Evolutionary conservation across 345 rosid species (phyloP), one percentile per base, ranked within the genome.

Genomic region (Trapa bicornis): DNA sequence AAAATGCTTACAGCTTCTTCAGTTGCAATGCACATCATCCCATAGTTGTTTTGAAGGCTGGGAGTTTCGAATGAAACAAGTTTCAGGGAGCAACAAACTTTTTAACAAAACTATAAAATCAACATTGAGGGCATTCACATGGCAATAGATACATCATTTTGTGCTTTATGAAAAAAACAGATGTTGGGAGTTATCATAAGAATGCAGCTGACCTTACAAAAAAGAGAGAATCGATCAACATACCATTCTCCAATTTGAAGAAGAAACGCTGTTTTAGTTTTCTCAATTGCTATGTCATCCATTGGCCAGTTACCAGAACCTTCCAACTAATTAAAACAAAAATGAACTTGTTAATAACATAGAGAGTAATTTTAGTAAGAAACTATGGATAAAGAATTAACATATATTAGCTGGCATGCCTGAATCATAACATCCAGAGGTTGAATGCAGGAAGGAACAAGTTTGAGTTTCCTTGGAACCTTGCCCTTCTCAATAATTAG

Each of bases 261-360:
- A 74, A 93, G 97, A 81, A 93, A 93, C 39, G 90, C 94, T 38
- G 84, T 74, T 80, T 90, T 93, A 47, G 97, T 93, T 82, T 83
- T 93, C 87, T 87, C 94, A 76, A 88, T 81, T 14, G 92, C 89
- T 52, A 83, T 74, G 70, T 84, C 89, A 81, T 87, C 92, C 89
- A 84, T 80, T 38, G 97, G 96, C 98, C 98, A 93, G 75, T 83
- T 88, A 61, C 96, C 98, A 77, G 98, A 93, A 68, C 98, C 97
- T 83, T 90, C 98, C 83, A 90, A 79, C 98, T 90, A 75, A 76
- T 75, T 41, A 74, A 61, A 74, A 43, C 69, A 72, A 78, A 22
- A 12, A 22, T 75, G 68, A 37, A 9, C 42, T 36, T 29, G 47
- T 74, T 38, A 74, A n/a, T 22, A 75, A 38, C 67, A 22, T 29